These are phyloP conservation scores for Thraustochytrium striatum DNA, from an alignment of 352 stramenopile species.

Conservation along the genomic window DNA sequence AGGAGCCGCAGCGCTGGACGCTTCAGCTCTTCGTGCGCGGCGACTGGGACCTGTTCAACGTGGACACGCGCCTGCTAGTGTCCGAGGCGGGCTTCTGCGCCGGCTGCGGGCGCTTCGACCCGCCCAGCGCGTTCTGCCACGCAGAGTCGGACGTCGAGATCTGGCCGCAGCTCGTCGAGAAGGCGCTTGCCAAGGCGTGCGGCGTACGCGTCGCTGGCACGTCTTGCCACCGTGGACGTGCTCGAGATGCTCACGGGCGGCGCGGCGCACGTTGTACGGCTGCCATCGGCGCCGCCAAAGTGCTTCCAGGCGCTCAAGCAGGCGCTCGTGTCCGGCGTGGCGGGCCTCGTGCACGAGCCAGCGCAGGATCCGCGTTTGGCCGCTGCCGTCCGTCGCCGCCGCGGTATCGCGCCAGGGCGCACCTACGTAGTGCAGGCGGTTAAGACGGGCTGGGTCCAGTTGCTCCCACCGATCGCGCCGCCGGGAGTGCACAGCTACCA, in stretches of 20 bases:
- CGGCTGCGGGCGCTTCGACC: neutral
- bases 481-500: no score
- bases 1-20: constrained; percentile 1
- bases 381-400: neutral
- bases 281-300: neutral
- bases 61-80: constrained; percentile 4
- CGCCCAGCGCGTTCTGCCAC: constrained; percentile 4
- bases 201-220: neutral
- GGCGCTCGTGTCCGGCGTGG: neutral
- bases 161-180: constrained; percentile 29
- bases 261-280: neutral
- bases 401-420: neutral
- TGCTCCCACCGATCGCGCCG: no score
- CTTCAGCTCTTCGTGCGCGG: constrained; percentile 6
- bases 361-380: neutral
- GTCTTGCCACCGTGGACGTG: neutral
- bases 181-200: constrained; percentile 20
- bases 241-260: constrained; percentile 22
- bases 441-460: neutral
- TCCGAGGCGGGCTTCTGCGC: constrained; percentile 3
- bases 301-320: neutral
- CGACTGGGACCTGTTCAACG: constrained; percentile 17
- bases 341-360: neutral
- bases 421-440: neutral
- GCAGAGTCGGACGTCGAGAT: constrained; percentile 5